Base-by-base conservation (phyloP, 805 yeast species). In the Cyberlindnera mississippiensis region DNA sequence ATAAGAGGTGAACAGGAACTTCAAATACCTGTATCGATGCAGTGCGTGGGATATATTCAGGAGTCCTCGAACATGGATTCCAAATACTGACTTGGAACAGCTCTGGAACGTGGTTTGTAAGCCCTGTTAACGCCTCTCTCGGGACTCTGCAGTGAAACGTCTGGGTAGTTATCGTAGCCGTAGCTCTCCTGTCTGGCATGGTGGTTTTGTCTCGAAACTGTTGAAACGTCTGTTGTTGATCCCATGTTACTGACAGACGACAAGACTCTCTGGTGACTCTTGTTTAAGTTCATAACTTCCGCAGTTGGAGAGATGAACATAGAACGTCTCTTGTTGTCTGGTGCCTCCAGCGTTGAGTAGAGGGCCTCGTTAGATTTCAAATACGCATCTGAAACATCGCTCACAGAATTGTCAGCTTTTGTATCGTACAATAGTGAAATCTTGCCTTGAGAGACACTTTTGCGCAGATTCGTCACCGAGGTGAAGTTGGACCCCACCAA, bases 221-320 rank as follows among this genome's bases (percentile, higher is more conserved):
- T 3, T 16, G 41, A 34, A 8, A 41, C 37, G 8, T 22, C 45
- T 10, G 24, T 33, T 8, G 35, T 37, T 13, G 49, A 28, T 7
- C 27, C 41, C 50, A 48, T 53, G 59, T 38, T 67, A 64, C 59
- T 71, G 53, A 59, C 55, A 45, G 64, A 65, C 38, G 60, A 41
- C 3, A 38, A 12, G 16, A 34, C 40, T 28, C 46, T 45, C 3
- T 19, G 24, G 14, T 44, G 63, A 31, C 57, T 37, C 39, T 56
- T 44, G 35, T 53, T 57, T 34, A 72, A 73, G 42, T 68, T 68
- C 75, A 80, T 74, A 14, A 81, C 82, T 53, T 84, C 88, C 14
- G 80, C 81, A 1, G 95, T 86, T 27, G 95, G 95, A 3, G 93
- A 85, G 40, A 85, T 76, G 61, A 82, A 86, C 74, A 82, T 70